These are phyloP conservation scores for Leccinum aurantiacum DNA, from an alignment of 768 basidiomycete species.

Conservation along the genomic window DNA sequence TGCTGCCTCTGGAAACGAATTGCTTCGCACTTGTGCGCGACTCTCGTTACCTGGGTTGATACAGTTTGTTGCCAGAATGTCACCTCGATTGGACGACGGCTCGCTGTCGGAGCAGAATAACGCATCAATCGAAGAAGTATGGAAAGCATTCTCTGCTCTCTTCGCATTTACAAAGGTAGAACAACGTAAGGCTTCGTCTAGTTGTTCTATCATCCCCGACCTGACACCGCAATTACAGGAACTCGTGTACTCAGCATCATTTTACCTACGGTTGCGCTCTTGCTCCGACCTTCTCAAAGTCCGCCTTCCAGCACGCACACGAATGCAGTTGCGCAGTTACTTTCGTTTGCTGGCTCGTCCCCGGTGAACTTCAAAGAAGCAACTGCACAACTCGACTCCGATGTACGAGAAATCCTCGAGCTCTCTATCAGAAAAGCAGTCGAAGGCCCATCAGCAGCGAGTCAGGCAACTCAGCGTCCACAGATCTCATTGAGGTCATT, in stretches of 20 bases:
- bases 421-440: conserved; percentile 76
- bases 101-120: conserved; percentile 54
- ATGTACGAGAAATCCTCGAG: conserved; percentile 65
- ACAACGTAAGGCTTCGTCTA: conserved; percentile 50
- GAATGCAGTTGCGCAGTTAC: conserved; percentile 63
- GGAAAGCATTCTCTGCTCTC: conserved; percentile 75
- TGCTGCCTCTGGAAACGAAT: conserved; percentile 65
- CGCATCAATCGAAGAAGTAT: conserved; percentile 71
- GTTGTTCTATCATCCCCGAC: background rate
- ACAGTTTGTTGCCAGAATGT: conserved; percentile 72
- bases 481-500: conserved; percentile 80
- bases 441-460: conserved; percentile 40
- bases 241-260: conserved; percentile 66
- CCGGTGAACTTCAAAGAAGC: conserved; percentile 86
- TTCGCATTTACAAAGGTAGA: conserved; percentile 55
- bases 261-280: conserved; percentile 70
- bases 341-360: conserved; percentile 68
- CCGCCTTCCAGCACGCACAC: conserved; percentile 48
- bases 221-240: conserved; percentile 42
- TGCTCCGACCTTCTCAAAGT: conserved; percentile 55
- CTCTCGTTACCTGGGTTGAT: conserved; percentile 79
- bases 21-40: conserved; percentile 69
- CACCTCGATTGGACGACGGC: conserved; percentile 59
- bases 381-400: conserved; percentile 60
- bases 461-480: conserved; percentile 52